These are phyloP conservation scores for Gryganskiella cystojenkinii DNA, from an alignment of 192 early-diverging fungal genomes.

Conservation along the genomic window DNA sequence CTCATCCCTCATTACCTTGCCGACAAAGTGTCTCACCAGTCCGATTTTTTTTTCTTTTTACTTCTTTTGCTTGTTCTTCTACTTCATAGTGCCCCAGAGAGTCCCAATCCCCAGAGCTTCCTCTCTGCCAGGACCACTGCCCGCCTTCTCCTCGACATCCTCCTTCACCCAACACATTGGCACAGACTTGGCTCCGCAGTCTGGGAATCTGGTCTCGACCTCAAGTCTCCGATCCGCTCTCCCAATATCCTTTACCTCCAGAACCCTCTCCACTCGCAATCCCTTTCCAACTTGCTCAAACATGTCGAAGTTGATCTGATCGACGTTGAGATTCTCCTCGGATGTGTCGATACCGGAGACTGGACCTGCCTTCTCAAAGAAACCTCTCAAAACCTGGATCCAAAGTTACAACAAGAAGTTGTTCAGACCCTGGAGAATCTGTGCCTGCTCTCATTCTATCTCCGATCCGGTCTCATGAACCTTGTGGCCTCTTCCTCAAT, in stretches of 20 bases:
- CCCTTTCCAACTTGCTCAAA: constrained; percentile 27
- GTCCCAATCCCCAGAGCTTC: constrained; percentile 19
- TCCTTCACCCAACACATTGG: constrained; percentile 35
- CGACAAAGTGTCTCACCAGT: too few species aligned
- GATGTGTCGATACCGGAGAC: constrained; percentile 43
- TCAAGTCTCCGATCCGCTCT: constrained; percentile 27
- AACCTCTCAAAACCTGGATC: background rate
- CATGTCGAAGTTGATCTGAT: constrained; percentile 21
- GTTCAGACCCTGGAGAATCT: constrained; percentile 27
- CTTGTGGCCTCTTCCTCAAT: background rate
- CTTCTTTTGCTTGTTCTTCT: background rate
- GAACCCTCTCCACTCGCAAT: constrained; percentile 35
- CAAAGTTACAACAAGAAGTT: constrained; percentile 16
- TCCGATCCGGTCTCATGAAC: constrained; percentile 17
- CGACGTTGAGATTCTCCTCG: constrained; percentile 35
- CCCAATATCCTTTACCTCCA: constrained; percentile 39
- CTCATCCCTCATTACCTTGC: too few species aligned
- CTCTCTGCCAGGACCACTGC: constrained; percentile 16
- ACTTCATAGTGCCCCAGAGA: constrained; percentile 17
- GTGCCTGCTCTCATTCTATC: constrained; percentile 42
- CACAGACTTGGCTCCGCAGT: constrained; percentile 31
- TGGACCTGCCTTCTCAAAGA: constrained; percentile 40
- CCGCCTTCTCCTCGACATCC: constrained; percentile 14
- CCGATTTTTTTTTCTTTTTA: background rate
- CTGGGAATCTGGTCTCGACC: constrained; percentile 41